Conservation (phyloP, 257 asterid species). For the Rhazya stricta region DNA sequence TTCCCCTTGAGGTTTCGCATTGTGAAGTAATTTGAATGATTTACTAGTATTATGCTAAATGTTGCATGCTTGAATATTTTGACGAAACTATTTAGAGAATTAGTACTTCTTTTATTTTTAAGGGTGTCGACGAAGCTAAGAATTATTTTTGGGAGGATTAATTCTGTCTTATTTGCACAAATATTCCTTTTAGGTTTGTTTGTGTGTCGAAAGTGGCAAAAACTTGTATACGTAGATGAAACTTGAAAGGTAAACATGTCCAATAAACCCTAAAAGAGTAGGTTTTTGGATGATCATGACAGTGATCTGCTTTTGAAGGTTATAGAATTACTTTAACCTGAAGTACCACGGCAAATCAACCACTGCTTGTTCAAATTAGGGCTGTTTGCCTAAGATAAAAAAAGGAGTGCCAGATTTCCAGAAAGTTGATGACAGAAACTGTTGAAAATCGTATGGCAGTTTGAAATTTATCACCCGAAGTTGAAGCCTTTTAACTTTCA, state of each 20-base stretch:
- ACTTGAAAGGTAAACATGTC: background rate
- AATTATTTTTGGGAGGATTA: background rate
- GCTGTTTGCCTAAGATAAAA: background rate
- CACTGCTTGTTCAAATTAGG: background rate
- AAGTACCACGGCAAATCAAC: background rate
- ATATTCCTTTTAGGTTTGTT: background rate
- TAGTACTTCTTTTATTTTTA: too few relatives aligned
- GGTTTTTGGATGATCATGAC: background rate
- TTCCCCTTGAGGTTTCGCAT: background rate
- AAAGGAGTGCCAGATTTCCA: background rate
- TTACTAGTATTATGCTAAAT: background rate
- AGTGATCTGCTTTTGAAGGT: background rate
- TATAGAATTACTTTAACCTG: background rate
- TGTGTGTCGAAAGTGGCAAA: background rate
- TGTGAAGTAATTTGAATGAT: background rate
- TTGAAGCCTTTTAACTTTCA: background rate
- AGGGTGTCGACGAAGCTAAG: too few relatives aligned
- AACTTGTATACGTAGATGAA: background rate
- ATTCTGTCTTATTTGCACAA: background rate
- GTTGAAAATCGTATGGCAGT: background rate
- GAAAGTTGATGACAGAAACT: background rate
- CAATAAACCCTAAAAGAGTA: too few relatives aligned
- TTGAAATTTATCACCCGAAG: background rate
- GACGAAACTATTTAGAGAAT: background rate
- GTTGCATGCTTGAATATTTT: background rate